Percentiles rank a stretch among this genome's conserved stretches.
phyloP scores from a whole-genome alignment of 2,329 filamentous ascomycete species.

The Sporothrix globosa region DNA sequence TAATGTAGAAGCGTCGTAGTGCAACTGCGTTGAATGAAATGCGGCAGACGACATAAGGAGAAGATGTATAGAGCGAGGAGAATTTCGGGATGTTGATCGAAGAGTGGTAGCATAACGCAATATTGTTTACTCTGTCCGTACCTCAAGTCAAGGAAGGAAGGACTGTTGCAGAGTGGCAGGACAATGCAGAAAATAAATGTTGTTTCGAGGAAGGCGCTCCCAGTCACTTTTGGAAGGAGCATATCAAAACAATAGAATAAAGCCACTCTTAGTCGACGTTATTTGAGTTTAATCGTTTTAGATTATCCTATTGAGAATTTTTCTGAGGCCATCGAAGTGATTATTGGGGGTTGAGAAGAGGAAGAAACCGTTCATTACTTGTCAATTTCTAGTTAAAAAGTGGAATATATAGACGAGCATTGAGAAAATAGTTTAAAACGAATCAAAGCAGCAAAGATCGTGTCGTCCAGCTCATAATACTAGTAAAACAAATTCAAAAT shows the following conservation, averaged over 20 bases:
- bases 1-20: neutral
- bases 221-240: neutral
- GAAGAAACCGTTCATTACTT: too few relatives aligned
- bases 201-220: neutral
- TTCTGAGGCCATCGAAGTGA: too few relatives aligned
- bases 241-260: neutral
- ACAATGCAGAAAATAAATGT: neutral
- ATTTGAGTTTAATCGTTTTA: too few relatives aligned
- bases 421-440: too few relatives aligned
- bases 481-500: neutral
- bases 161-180: neutral
- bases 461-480: too few relatives aligned
- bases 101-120: neutral
- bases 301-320: too few relatives aligned
- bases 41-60: neutral
- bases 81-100: neutral
- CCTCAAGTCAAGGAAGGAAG: neutral
- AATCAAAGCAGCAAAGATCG: too few relatives aligned
- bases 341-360: too few relatives aligned
- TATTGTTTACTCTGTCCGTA: conserved; percentile 2
- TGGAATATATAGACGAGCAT: too few relatives aligned
- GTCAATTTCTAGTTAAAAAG: too few relatives aligned
- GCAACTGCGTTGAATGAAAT: neutral
- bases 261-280: too few relatives aligned
- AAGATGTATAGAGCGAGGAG: neutral